Evolutionary conservation across 148 eudicot genomes (phyloP), one percentile per base, ranked within the genome.

Genomic region (Nyssa sinensis): DNA sequence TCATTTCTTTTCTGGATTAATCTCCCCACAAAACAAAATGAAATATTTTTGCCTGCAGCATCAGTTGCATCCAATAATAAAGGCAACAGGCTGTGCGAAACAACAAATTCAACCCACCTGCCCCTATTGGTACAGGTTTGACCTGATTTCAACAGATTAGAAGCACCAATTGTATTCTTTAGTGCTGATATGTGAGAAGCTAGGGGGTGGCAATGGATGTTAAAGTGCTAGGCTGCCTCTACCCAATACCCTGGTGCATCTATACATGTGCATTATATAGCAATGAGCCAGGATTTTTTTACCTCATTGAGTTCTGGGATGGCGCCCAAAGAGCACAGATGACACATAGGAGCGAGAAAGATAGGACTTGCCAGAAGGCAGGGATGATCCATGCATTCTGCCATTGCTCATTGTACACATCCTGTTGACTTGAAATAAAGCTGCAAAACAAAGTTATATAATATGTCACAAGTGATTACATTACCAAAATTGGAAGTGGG

Each of bases 241-340:
- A 3, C 19, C 24, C 25, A 55, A 55, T 19, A 17, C 19, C 17
- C 24, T 55, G 59, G 21, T n/a, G 19, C 19, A 55, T 55, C 1
- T 5, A n/a, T 17, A n/a, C 59, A 55, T n/a, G 63, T 41, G 37
- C n/a, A 14, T 5, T 34, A 5, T 61, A 66, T 14, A 75, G 1
- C 1, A 33, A 23, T 68, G 75, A 75, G 60, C 23, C n/a, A 19
- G 60, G 33, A n/a, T n/a, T 35, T 51, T 29, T n/a, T 29, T 87
- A 96, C 99, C 99, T 77, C 86, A 80, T 93, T 69, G 99, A 91
- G 76, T 85, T 89, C 69, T 93, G 98, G 64, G 99, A 96, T 29
- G 99, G 99, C 1, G 99, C 93, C 98, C 99, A 96, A 31, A 96
- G 97, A 82, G 86, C 91, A 80, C 99, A 93, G 76, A 96, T 96